Evolutionary conservation across 2,329 filamentous ascomycete species (phyloP).

Genomic region (Cercospora sesami): DNA sequence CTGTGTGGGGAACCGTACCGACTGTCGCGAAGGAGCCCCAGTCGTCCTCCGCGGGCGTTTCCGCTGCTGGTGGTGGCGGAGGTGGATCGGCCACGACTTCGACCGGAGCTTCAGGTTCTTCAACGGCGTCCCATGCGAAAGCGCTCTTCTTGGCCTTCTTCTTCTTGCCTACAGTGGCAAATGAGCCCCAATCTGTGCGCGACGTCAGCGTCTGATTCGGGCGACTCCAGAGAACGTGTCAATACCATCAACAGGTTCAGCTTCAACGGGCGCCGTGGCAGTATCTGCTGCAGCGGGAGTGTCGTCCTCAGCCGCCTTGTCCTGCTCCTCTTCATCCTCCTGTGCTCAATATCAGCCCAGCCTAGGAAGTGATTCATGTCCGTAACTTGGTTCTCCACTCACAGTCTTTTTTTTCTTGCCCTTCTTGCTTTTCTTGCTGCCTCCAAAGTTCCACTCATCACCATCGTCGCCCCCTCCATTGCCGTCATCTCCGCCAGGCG

Average conservation of each 20-base stretch:
- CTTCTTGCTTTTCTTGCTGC: conserved; percentile 43
- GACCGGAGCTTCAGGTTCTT: conserved; percentile 19
- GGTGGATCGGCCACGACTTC: conserved; percentile 1
- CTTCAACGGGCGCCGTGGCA: conserved; percentile 31
- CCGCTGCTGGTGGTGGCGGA: conserved; percentile 13
- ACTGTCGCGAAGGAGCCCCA: conserved; percentile 35
- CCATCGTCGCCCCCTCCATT: conserved; percentile 38
- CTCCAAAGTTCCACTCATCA: conserved; percentile 39
- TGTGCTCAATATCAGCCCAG: conserved; percentile 24
- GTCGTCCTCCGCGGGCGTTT: conserved; percentile 28
- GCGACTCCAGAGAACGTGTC: not conserved
- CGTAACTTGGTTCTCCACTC: conserved; percentile 32
- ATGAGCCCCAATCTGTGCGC: conserved; percentile 41
- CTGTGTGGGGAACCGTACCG: conserved; percentile 43
- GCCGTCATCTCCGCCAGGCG: conserved; percentile 35
- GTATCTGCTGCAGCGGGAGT: conserved; percentile 35
- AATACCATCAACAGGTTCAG: conserved; percentile 32
- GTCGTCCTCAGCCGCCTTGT: conserved; percentile 39
- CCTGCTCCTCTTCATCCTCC: conserved; percentile 43
- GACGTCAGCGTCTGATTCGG: not conserved
- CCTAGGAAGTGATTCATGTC: conserved; percentile 26
- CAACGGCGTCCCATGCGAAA: conserved; percentile 24
- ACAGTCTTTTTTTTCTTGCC: conserved; percentile 42
- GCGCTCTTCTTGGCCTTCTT: conserved; percentile 33
- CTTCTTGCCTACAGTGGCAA: conserved; percentile 41